Conservation (phyloP, 495 filamentous ascomycete genomes). For the Ramalina intermedia region DNA sequence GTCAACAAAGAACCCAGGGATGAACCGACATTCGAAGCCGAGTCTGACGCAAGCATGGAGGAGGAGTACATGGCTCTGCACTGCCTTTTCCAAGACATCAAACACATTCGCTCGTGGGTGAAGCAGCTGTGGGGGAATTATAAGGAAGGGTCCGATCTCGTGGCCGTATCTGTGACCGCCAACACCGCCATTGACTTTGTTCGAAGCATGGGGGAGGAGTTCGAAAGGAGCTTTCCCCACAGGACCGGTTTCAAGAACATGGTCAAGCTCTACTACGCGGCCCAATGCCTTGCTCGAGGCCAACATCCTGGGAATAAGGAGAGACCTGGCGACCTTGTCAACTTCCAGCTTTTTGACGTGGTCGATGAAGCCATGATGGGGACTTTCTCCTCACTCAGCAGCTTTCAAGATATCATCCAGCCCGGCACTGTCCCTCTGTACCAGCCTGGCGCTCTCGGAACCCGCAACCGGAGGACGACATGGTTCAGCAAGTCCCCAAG, state of each 20-base stretch:
- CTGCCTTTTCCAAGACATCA: conserved; percentile 12
- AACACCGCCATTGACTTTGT: conserved; percentile 30
- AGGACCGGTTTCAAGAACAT: conserved; percentile 15
- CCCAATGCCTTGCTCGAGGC: conserved; percentile 15
- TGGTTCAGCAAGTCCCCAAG: conserved; percentile 15
- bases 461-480: conserved; percentile 19
- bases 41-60: conserved; percentile 13
- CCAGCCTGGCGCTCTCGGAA: conserved; percentile 19
- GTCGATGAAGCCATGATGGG: conserved; percentile 14
- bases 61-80: conserved; percentile 14
- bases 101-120: conserved; percentile 10
- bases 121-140: conserved; percentile 15
- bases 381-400: conserved; percentile 14
- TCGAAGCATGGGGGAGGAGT: conserved; percentile 22
- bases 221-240: conserved; percentile 14
- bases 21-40: conserved; percentile 22
- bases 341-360: conserved; percentile 21
- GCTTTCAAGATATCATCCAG: conserved; percentile 10
- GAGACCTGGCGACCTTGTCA: conserved; percentile 12
- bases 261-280: conserved; percentile 13
- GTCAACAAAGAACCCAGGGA: background rate
- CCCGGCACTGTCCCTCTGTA: conserved; percentile 14
- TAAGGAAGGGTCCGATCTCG: conserved; percentile 19
- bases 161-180: conserved; percentile 23
- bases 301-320: conserved; percentile 5